Conservation (phyloP, 2,329 filamentous ascomycete species). For the Mycosphaerelloides madeirae region DNA sequence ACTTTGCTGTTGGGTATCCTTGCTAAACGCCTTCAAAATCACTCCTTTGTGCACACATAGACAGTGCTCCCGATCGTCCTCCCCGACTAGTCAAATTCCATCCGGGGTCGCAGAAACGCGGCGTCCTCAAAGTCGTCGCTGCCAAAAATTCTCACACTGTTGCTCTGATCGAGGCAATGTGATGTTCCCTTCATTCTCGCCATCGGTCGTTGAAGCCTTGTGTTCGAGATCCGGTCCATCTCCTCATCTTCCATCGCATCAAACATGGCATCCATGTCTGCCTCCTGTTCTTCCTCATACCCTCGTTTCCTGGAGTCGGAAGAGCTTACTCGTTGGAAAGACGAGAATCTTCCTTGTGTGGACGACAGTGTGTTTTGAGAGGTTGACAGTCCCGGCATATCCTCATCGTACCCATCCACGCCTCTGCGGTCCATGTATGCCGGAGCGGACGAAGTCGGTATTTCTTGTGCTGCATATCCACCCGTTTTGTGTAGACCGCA, state of each 20-base stretch:
- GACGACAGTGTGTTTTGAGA: constrained; percentile 37
- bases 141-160: constrained; percentile 37
- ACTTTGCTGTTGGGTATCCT: constrained; percentile 3
- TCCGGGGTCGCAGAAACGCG: constrained; percentile 47
- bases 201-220: constrained; percentile 10
- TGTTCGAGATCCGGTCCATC: not conserved
- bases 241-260: constrained; percentile 20
- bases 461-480: constrained; percentile 57
- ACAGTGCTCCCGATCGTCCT: not conserved
- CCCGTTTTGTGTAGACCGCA: constrained; percentile 75
- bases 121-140: constrained; percentile 65
- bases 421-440: constrained; percentile 12
- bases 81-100: constrained; percentile 15
- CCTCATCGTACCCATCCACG: constrained; percentile 7
- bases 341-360: constrained; percentile 36
- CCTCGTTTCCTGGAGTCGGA: constrained; percentile 25
- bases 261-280: constrained; percentile 33
- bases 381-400: constrained; percentile 24
- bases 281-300: constrained; percentile 35
- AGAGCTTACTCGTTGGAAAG: not conserved
- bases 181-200: constrained; percentile 29
- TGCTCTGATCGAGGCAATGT: constrained; percentile 28
- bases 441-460: constrained; percentile 25
- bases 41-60: not conserved
- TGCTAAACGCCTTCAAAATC: not conserved